A percentile compares a stretch with the other conserved stretches of the same genome.
These are phyloP conservation scores for Calonectria montana DNA, from an alignment of 2,329 filamentous ascomycete species.

Conservation along the genomic window DNA sequence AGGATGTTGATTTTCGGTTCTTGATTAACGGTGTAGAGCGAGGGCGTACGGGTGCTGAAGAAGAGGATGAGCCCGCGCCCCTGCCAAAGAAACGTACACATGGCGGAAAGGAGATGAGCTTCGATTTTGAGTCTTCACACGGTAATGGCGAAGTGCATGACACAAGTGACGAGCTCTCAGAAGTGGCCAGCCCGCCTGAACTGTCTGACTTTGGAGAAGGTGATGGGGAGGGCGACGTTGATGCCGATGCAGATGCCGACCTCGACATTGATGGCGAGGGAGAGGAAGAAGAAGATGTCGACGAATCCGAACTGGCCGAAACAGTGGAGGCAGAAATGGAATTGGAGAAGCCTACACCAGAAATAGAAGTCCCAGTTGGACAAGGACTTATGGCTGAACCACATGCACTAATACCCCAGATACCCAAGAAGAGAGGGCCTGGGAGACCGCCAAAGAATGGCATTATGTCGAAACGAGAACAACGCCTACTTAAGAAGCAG, in stretches of 20 bases:
- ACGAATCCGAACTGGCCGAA: conserved; percentile 43
- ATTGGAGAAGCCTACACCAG: conserved; percentile 39
- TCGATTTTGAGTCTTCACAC: conserved; percentile 75
- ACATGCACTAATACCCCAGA: conserved; percentile 53
- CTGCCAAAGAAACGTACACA: conserved; percentile 60
- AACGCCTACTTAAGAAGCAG: conserved; percentile 71
- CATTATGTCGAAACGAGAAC: conserved; percentile 83
- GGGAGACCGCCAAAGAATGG: conserved; percentile 87
- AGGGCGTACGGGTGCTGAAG: conserved; percentile 69
- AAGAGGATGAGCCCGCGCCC: conserved; percentile 58
- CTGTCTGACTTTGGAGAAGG: conserved; percentile 54
- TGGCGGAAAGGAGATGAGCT: conserved; percentile 77
- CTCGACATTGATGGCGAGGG: conserved; percentile 22
- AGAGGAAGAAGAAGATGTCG: conserved; percentile 43
- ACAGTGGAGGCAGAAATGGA: conserved; percentile 38
- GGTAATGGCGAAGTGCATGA: conserved; percentile 67
- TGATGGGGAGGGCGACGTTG: conserved; percentile 50
- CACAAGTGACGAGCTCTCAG: conserved; percentile 65
- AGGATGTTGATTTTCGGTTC: conserved; percentile 76
- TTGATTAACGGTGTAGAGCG: conserved; percentile 72
- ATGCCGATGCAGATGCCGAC: conserved; percentile 34
- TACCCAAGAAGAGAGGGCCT: conserved; percentile 78
- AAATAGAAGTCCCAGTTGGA: conserved; percentile 41
- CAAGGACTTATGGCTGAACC: conserved; percentile 45
- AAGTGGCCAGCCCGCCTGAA: conserved; percentile 55